Base-by-base conservation (phyloP, 106 monocot genomes). In the Vanilla planifolia region DNA sequence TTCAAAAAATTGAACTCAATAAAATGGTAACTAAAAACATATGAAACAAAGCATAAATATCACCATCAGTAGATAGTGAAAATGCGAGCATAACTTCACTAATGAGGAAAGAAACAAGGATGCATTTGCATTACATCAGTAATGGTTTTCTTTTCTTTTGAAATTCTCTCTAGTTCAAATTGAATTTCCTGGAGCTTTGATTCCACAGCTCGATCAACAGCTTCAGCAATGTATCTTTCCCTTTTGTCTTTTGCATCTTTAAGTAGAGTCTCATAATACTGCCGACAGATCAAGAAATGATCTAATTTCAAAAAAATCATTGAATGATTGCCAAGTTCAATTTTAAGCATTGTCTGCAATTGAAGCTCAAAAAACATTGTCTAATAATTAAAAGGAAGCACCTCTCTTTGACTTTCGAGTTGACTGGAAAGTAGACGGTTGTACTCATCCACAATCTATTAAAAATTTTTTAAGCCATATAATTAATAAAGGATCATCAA, bases 261-360 rank as follows among this genome's bases (percentile, higher is more conserved):
- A 73, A 92, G 59, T 51, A 82, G 63, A 60, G 61, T 55, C 73
- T 98, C 98, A 74, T 92, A 92, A 72, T 92, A 86, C 92, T 98
- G 75, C 33, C 28, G 70, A 32, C 50, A 51, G 24, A 59, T 30
- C 26, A 63, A 40, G 1, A 20, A 35, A 61, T 64, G 28, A 62
- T 15, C n/a, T 27, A 22, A 4, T 5, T 46, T 24, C 25, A 20
- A 26, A 41, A 42, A 48, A 10, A 52, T 34, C 57, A 41, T 22
- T 8, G 48, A 11, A 41, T 1, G 40, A 37, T 29, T 53, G 22
- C 32, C 30, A 5, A n/a, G 29, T 32, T 53, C 29, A 53, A 53
- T 30, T 51, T 15, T 26, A n/a, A n/a, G n/a, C n/a, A n/a, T n/a
- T n/a, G n/a, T n/a, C n/a, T n/a, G n/a, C n/a, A n/a, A n/a, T n/a